Base-by-base conservation (phyloP, 441 rosid genomes). In the Erysimum pusillum region DNA sequence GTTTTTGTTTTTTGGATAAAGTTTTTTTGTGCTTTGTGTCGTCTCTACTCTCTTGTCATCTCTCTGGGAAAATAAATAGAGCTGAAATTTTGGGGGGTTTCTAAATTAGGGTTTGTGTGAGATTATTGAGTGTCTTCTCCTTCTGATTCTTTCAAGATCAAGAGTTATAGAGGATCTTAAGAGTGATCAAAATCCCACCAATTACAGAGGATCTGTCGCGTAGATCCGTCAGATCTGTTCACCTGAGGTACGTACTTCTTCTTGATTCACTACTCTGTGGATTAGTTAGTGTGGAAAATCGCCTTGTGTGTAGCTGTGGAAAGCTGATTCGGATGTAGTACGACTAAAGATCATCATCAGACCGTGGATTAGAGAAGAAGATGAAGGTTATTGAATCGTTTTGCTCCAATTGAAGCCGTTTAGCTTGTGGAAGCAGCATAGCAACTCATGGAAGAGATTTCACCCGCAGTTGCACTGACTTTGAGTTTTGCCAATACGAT, bases 361-460 rank as follows among this genome's bases (percentile, higher is more conserved):
- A 77, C 80, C 76, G 48, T 65, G 78, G 60, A 38, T 56, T 57
- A 71, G 71, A 76, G 76, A 75, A 49, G 81, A 78, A 51, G 69
- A 80, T 63, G 86, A 67, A 57, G 79, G 79, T 76, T 82, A 65
- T 75, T 69, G 74, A 74, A 77, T 80, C 48, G 60, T 14, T 54
- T 58, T 59, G 49, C 42, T 68, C 69, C 41, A n/a, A 14, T 59
- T 46, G 66, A 42, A 69, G 70, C 45, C 10, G 22, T 59, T 49
- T 59, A 15, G 51, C 45, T 9, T 28, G 28, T 39, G 12, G 35
- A 39, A 59, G 63, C 42, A 42, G 69, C 69, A 12, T 12, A 67
- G 46, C 72, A 69, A 62, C 36, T 71, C 60, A 92, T 92, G 98
- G 94, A 92, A 79, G 92, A 90, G 74, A 92, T 90, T 91, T 77